A percentile compares a stretch with the other conserved stretches of the same genome.
Evolutionary conservation across 139 green algal genomes (phyloP).

Genomic region (Auxenochlorella pyrenoidosa): DNA sequence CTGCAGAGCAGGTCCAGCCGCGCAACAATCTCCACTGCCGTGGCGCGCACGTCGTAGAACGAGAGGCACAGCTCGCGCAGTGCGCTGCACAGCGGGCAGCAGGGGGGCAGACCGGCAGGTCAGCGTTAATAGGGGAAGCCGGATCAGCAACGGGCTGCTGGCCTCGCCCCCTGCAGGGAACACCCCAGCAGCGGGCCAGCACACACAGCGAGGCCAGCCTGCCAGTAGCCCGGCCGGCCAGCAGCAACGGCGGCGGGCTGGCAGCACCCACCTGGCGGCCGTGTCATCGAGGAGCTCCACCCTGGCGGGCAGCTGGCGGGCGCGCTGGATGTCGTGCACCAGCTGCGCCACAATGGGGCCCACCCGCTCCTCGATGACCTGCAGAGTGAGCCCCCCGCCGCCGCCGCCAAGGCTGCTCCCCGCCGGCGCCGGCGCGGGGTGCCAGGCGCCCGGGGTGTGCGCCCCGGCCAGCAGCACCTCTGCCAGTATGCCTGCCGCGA

Average conservation of each 20-base stretch:
- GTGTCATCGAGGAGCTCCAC: conserved; percentile 88
- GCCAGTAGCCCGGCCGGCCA: neutral
- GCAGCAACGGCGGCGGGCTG: too few species aligned
- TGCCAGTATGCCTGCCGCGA: conserved; percentile 86
- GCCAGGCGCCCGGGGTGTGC: neutral
- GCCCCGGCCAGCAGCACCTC: conserved; percentile 63
- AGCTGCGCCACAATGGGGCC: conserved; percentile 62
- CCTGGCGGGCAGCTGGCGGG: conserved; percentile 69
- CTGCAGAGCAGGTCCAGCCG: conserved; percentile 77
- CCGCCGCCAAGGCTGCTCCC: neutral
- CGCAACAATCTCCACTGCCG: conserved; percentile 84
- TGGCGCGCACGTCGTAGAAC: conserved; percentile 87
- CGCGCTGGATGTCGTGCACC: conserved; percentile 73
- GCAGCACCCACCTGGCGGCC: conserved; percentile 62
- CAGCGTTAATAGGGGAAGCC: too few species aligned
- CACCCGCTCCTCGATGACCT: conserved; percentile 68
- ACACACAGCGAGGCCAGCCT: too few species aligned
- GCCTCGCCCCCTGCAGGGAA: too few species aligned
- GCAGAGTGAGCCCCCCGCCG: conserved; percentile 51
- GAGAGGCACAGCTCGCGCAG: conserved; percentile 87
- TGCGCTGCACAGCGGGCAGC: conserved; percentile 51
- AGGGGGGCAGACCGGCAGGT: neutral
- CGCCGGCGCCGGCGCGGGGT: too few species aligned
- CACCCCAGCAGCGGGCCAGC: too few species aligned
- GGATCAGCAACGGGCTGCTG: too few species aligned